A percentile compares a stretch with the other conserved stretches of the same genome.
Evolutionary conservation across 768 basidiomycete genomes (phyloP).

Genomic region (Auriscalpium microsporum): DNA sequence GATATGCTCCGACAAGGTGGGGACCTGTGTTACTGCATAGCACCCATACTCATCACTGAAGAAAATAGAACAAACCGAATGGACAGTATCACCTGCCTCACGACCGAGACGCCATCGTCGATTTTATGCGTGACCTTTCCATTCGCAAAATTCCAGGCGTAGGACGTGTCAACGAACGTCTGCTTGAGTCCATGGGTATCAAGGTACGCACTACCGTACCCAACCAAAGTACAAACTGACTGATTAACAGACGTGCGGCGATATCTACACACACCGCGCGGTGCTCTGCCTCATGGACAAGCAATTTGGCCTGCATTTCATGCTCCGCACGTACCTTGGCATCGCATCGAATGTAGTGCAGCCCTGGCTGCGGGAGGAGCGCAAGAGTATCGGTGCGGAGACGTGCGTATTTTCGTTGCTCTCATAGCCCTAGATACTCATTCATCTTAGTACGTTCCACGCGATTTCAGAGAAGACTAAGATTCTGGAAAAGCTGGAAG

Average conservation of each 20-base stretch:
- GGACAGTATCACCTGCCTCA: conserved; percentile 80
- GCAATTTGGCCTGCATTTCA: conserved; percentile 67
- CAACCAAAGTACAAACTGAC: not conserved
- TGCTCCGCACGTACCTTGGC: conserved; percentile 78
- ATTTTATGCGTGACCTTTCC: conserved; percentile 74
- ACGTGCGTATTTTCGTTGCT: conserved; percentile 33
- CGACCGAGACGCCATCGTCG: conserved; percentile 49
- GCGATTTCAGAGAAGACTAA: conserved; percentile 54
- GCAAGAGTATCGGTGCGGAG: conserved; percentile 91
- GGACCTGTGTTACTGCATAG: not conserved
- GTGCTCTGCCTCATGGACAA: conserved; percentile 78
- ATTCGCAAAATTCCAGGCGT: conserved; percentile 87
- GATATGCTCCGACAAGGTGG: conserved; percentile 89
- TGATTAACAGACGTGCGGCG: conserved; percentile 67
- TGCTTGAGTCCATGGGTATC: conserved; percentile 81
- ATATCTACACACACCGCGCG: conserved; percentile 72
- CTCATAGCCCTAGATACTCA: not conserved
- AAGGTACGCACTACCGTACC: conserved; percentile 38
- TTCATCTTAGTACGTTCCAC: conserved; percentile 57
- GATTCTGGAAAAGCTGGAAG: conserved; percentile 70
- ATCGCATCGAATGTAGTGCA: conserved; percentile 78
- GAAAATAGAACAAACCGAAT: conserved; percentile 79
- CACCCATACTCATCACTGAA: not conserved
- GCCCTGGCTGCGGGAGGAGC: conserved; percentile 67
- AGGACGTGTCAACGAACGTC: conserved; percentile 82